Evolutionary conservation across 2,329 filamentous ascomycete species (phyloP), one percentile per base, ranked within the genome.

Genomic region (Xylaria arbuscula): DNA sequence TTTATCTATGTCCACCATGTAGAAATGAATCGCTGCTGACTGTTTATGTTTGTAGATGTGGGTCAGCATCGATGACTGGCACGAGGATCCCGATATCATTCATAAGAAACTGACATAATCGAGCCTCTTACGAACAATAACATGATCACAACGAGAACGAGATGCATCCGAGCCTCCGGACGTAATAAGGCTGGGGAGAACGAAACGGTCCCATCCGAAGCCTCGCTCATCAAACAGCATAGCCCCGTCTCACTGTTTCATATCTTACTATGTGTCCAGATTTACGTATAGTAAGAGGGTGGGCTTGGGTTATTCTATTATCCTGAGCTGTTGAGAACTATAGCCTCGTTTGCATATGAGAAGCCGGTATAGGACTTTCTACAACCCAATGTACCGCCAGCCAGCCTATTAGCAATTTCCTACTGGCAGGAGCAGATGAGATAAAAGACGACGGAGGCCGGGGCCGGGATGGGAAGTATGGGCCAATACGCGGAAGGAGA

Each of bases 1-100:
- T n/a, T 22, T 17, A 42, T 24, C 28, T 45, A 9, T 28, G 17
- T 34, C 3, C 36, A 5, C 19, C 19, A n/a, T 19, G 42, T 58
- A 22, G 64, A 47, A 55, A 47, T 64, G 60, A 28, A 28, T 28
- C 5, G 48, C 40, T 68, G 62, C 65, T 73, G n/a, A 68, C 67
- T 71, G 3, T 42, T 1, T 47, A 59, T 19, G 42, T 51, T 51
- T 28, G 50, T 45, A 97, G 95, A 99, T 99, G 96, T 98, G 96
- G 94, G 96, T 99, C 78, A 97, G 94, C 82, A 95, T 97, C 79
- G 96, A 98, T 79, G 96, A 99, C 85, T 99, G 96, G 96, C 96
- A 99, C 80, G 96, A 99, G 87, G 97, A 99, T 79, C 96, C 96
- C 19, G 95, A 99, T 78, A 96, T 99, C 76, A 98, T 99, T 79